These are phyloP conservation scores for Podospora australis DNA, from an alignment of 495 filamentous ascomycete genomes.

Conservation along the genomic window DNA sequence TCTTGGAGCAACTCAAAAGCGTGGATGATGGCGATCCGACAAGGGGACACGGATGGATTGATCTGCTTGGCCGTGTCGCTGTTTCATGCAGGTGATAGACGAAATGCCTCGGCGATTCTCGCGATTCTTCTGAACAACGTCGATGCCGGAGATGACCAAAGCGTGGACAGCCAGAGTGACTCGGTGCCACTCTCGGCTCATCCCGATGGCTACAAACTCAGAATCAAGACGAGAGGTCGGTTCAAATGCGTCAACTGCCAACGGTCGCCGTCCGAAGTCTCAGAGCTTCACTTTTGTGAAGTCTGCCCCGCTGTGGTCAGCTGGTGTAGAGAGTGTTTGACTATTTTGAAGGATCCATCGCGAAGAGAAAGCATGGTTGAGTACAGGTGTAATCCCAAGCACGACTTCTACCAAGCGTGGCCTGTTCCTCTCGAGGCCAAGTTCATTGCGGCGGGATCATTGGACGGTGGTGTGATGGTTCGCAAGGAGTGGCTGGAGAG, in stretches of 20 bases:
- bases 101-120: constrained; percentile 7
- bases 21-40: constrained; percentile 11
- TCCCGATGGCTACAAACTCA: neutral
- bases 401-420: constrained; percentile 11
- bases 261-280: neutral
- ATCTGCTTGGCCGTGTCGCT: constrained; percentile 2
- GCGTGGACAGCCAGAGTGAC: neutral
- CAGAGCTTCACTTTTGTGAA: constrained; percentile 8
- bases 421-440: constrained; percentile 8
- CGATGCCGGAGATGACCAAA: neutral
- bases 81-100: constrained; percentile 11
- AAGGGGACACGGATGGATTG: constrained; percentile 7
- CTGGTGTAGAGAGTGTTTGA: constrained; percentile 10
- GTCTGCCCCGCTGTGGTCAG: neutral
- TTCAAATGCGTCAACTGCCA: neutral
- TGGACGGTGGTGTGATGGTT: constrained; percentile 8
- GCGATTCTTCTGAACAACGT: constrained; percentile 4
- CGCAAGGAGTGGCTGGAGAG: constrained; percentile 11
- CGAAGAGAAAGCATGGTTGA: neutral
- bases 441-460: constrained; percentile 8
- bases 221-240: neutral
- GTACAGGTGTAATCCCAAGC: constrained; percentile 1
- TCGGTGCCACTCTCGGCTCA: neutral
- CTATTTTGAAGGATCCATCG: neutral
- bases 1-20: constrained; percentile 6